Evolutionary conservation across 192 early-diverging fungal genomes (phyloP), one percentile per base, ranked within the genome.

Genomic region (Chytriomyces confervae): DNA sequence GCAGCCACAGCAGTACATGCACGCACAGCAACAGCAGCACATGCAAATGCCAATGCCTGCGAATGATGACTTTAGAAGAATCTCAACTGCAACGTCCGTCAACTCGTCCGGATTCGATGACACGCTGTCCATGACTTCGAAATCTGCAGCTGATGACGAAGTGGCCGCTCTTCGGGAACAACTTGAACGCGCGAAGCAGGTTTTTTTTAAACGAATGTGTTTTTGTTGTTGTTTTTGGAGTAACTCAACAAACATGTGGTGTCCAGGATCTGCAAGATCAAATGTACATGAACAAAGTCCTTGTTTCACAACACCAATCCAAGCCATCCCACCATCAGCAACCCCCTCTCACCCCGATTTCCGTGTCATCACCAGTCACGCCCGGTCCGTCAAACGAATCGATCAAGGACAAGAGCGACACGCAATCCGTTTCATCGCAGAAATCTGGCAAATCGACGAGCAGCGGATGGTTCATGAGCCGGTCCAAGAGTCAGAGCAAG

Each of bases 341-440:
- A 57, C 53, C 11, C 1, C 53, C 53, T 11, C 53, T 57, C 53
- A 18, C 53, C 11, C 20, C 53, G 1, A 2, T 20, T 3, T 20
- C 20, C 20, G 53, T 20, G 3, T 57, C 53, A 20, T 20, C 53
- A 18, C 11, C 20, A 0, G 20, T 20, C 53, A 11, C 53, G 11
- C 20, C 53, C 20, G 20, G 11, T 0, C 13, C 53, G 0, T 57
- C 53, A 20, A 57, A 20, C 53, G 53, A 57, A 57, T 20, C 53
- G 53, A 20, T 20, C 53, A 57, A 57, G 20, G 53, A 57, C 53
- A 57, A 57, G 53, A 57, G 53, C 53, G 53, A 57, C 53, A 20
- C 20, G 53, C 13, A 11, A 18, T 57, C 53, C 13, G 20, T 57
- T 57, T 18, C 13, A 11, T 57, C 53, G 53, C 53, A 57, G 53